Conservation (phyloP, 768 basidiomycete species). For the Boletus patriciae region DNA sequence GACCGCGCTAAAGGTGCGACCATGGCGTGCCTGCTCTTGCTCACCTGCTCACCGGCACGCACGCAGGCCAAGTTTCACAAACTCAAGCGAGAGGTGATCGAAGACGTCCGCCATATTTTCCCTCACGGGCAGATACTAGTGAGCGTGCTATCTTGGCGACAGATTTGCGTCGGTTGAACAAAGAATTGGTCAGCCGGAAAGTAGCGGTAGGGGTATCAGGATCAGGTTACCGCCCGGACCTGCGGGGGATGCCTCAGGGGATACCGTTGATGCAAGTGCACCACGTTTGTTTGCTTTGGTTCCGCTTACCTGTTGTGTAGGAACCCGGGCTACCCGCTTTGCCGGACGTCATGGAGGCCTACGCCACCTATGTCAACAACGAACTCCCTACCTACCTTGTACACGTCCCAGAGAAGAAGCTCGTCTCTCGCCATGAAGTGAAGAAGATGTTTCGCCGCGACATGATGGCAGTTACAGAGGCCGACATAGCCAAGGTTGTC, state of each 20-base stretch:
- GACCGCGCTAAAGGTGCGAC: constrained; percentile 23
- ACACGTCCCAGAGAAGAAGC: constrained; percentile 25
- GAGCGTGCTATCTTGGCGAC: background rate
- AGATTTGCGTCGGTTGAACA: background rate
- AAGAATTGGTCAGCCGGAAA: constrained; percentile 18
- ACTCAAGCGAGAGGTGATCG: constrained; percentile 29
- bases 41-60: background rate
- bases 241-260: background rate
- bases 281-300: background rate
- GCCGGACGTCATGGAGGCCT: constrained; percentile 27
- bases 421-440: constrained; percentile 33
- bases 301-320: constrained; percentile 8
- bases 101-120: constrained; percentile 28
- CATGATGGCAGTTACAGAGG: constrained; percentile 26
- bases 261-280: constrained; percentile 11
- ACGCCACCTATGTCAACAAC: constrained; percentile 27
- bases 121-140: constrained; percentile 33
- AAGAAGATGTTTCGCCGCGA: constrained; percentile 33
- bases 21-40: background rate
- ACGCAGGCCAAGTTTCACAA: constrained; percentile 32
- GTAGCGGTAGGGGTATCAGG: constrained; percentile 23
- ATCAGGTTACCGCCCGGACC: constrained; percentile 22
- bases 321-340: constrained; percentile 14
- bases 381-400: constrained; percentile 32
- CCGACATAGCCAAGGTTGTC: constrained; percentile 17